A percentile compares a stretch with the other conserved stretches of the same genome.
These are phyloP conservation scores for Trichophaea hybrida DNA, from an alignment of 2,329 filamentous ascomycete species.

Conservation along the genomic window DNA sequence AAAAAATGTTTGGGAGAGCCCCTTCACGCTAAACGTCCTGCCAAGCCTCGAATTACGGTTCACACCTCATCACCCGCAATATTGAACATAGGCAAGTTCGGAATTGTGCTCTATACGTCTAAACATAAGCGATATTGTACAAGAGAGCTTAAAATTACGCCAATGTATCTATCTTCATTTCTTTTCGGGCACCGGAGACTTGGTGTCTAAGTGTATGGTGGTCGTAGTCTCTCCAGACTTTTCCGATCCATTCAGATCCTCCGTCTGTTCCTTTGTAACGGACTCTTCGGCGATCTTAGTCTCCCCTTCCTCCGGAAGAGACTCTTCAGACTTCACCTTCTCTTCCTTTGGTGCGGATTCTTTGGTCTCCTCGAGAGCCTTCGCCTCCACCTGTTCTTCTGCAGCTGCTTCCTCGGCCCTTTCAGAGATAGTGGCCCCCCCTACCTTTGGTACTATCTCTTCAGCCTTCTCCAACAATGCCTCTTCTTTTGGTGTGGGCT, in stretches of 20 bases:
- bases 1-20: too few relatives aligned
- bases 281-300: constrained; percentile 1
- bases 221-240: too few relatives aligned
- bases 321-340: not conserved
- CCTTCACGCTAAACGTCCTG: too few relatives aligned
- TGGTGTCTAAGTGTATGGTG: too few relatives aligned
- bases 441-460: not conserved
- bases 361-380: not conserved
- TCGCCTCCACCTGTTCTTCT: not conserved
- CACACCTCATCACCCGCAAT: too few relatives aligned
- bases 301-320: not conserved
- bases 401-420: not conserved
- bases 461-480: not conserved
- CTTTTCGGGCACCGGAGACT: too few relatives aligned
- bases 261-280: not conserved
- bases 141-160: too few relatives aligned
- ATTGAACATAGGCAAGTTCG: too few relatives aligned
- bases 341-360: not conserved
- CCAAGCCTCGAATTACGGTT: too few relatives aligned
- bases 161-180: too few relatives aligned
- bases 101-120: too few relatives aligned
- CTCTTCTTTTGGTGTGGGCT: not conserved
- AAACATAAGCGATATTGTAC: too few relatives aligned
- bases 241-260: not conserved
- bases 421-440: constrained; percentile 1